Conservation (phyloP, 225 moss, liverwort and hornwort genomes). For the Takakia lepidozioides region DNA sequence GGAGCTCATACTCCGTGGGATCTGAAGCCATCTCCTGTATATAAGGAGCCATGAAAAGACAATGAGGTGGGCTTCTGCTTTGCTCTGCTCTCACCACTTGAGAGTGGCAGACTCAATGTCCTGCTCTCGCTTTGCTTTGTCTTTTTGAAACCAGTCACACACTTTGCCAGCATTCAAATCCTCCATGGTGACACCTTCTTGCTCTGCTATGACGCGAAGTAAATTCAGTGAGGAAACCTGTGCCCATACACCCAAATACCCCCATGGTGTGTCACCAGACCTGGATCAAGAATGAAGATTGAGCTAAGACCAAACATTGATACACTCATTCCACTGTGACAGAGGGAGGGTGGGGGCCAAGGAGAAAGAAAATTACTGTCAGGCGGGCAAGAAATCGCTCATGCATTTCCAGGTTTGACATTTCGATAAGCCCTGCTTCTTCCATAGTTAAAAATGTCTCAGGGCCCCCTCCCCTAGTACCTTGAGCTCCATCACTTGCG, state of each 20-base stretch:
- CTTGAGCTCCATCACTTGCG: slow-evolving; percentile 6
- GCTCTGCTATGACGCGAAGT: slow-evolving; percentile 70
- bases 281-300: neutral
- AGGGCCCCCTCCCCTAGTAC: slow-evolving; percentile 26
- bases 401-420: slow-evolving; percentile 86
- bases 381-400: slow-evolving; percentile 85
- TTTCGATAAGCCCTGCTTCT: slow-evolving; percentile 82
- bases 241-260: too few relatives aligned
- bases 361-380: slow-evolving; percentile 31
- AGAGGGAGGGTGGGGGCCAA: too few relatives aligned
- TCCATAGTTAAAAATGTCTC: slow-evolving; percentile 66
- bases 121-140: slow-evolving; percentile 59
- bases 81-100: too few relatives aligned
- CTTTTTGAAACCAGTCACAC: slow-evolving; percentile 95
- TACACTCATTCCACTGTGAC: too few relatives aligned
- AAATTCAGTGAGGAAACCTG: slow-evolving; percentile 90
- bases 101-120: slow-evolving; percentile 65
- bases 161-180: slow-evolving; percentile 67
- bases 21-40: too few relatives aligned
- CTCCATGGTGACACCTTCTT: slow-evolving; percentile 70
- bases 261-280: neutral
- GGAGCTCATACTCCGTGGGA: too few relatives aligned
- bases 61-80: too few relatives aligned
- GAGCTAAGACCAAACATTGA: neutral
- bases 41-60: too few relatives aligned